Conservation (phyloP, 768 basidiomycete species). For the Trametes maxima region DNA sequence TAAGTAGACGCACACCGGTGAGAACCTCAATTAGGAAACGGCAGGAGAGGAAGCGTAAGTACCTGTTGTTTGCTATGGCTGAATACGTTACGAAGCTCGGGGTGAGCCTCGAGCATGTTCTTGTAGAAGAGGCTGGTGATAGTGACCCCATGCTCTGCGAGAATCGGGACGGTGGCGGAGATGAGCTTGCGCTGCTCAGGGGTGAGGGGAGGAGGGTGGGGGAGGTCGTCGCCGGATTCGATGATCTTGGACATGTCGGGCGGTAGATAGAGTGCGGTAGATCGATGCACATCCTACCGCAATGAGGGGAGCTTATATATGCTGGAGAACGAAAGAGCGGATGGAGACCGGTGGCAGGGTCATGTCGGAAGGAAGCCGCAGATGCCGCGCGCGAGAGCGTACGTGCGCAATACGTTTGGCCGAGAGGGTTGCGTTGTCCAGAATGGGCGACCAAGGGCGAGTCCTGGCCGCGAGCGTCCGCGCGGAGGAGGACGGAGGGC, state of each 20-base stretch:
- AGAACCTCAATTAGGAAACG: not conserved
- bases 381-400: too few species aligned
- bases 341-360: too few species aligned
- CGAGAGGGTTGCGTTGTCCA: too few species aligned
- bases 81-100: slow-evolving; percentile 28
- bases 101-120: slow-evolving; percentile 25
- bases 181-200: slow-evolving; percentile 29
- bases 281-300: too few species aligned
- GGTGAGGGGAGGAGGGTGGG: slow-evolving; percentile 24
- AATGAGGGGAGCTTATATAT: too few species aligned
- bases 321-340: too few species aligned
- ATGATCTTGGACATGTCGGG: slow-evolving; percentile 15
- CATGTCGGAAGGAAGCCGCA: too few species aligned
- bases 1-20: not conserved
- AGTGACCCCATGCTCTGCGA: slow-evolving; percentile 25
- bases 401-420: too few species aligned
- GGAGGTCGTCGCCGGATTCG: slow-evolving; percentile 19
- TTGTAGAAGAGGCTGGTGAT: slow-evolving; percentile 29
- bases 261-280: too few species aligned
- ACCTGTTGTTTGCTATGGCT: slow-evolving; percentile 29
- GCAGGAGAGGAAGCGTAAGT: not conserved
- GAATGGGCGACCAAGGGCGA: too few species aligned
- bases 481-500: too few species aligned
- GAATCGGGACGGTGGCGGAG: slow-evolving; percentile 24
- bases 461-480: too few species aligned